Evolutionary conservation across 2,329 filamentous ascomycete genomes (phyloP).

Genomic region (Chrysoporthe deuterocubensis): DNA sequence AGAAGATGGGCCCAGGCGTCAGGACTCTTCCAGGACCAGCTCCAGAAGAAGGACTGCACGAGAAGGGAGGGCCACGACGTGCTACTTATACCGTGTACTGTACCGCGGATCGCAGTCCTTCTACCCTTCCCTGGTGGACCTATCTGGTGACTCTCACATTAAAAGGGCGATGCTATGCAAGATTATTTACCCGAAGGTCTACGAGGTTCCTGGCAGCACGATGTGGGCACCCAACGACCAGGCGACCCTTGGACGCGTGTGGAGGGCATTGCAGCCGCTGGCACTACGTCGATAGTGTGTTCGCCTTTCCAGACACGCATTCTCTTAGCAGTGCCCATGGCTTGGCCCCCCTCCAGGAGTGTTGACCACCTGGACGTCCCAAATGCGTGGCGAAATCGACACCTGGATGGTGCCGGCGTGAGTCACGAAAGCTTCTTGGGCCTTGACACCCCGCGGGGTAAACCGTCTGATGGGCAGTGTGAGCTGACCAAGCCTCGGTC

Average conservation of each 20-base stretch:
- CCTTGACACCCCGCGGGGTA: not conserved
- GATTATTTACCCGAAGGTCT: constrained; percentile 24
- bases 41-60: not conserved
- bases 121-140: constrained; percentile 16
- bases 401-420: not conserved
- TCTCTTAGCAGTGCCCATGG: not conserved
- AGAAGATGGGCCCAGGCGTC: not conserved
- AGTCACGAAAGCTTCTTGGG: not conserved
- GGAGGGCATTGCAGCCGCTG: constrained; percentile 10
- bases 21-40: not conserved
- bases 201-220: constrained; percentile 21
- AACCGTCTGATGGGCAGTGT: not conserved
- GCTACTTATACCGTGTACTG: constrained; percentile 20
- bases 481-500: not conserved
- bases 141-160: constrained; percentile 10
- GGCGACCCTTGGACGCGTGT: constrained; percentile 19
- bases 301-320: not conserved
- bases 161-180: constrained; percentile 4
- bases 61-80: not conserved
- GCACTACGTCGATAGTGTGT: constrained; percentile 11
- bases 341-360: not conserved
- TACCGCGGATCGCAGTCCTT: not conserved
- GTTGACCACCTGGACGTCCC: not conserved
- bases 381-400: not conserved
- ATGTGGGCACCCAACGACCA: constrained; percentile 17